phyloP scores from a whole-genome alignment of 2,329 filamentous ascomycete species.

The Xylaria sp. region DNA sequence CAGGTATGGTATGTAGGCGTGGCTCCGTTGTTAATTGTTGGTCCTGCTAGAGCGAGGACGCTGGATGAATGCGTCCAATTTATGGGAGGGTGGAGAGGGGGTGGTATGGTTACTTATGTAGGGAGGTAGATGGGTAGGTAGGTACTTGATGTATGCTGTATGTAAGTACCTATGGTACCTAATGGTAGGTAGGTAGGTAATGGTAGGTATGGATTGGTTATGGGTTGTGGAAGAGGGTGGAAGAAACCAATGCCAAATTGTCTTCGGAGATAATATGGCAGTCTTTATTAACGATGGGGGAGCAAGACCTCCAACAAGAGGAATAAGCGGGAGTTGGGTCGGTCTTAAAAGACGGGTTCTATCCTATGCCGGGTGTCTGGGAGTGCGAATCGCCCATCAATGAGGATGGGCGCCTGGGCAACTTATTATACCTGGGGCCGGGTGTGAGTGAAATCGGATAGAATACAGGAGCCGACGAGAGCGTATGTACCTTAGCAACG shows the following conservation, averaged over 20 bases:
- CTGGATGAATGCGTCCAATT: conserved; percentile 36
- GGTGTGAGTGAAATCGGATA: conserved; percentile 6
- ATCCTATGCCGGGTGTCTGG: conserved; percentile 25
- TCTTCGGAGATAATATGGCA: conserved; percentile 41
- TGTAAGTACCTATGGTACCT: neutral
- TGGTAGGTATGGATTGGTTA: neutral
- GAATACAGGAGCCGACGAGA: conserved; percentile 22
- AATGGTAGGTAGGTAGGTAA: neutral
- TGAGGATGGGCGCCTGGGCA: conserved; percentile 33
- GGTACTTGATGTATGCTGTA: neutral
- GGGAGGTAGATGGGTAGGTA: neutral
- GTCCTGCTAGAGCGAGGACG: conserved; percentile 28
- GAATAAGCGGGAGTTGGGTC: conserved; percentile 16
- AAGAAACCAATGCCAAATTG: conserved; percentile 36
- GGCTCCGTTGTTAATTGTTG: conserved; percentile 26
- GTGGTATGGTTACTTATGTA: neutral
- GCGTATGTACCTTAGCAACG: neutral
- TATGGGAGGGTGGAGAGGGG: conserved; percentile 4
- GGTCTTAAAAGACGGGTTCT: conserved; percentile 1
- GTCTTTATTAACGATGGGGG: conserved; percentile 7
- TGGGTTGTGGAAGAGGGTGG: conserved; percentile 3
- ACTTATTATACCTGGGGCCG: conserved; percentile 33
- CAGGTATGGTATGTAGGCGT: neutral
- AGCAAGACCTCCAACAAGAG: neutral
- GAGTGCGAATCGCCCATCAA: conserved; percentile 39